phyloP scores from a whole-genome alignment of 2,329 filamentous ascomycete species.

The Raffaelea deltoideospora region DNA sequence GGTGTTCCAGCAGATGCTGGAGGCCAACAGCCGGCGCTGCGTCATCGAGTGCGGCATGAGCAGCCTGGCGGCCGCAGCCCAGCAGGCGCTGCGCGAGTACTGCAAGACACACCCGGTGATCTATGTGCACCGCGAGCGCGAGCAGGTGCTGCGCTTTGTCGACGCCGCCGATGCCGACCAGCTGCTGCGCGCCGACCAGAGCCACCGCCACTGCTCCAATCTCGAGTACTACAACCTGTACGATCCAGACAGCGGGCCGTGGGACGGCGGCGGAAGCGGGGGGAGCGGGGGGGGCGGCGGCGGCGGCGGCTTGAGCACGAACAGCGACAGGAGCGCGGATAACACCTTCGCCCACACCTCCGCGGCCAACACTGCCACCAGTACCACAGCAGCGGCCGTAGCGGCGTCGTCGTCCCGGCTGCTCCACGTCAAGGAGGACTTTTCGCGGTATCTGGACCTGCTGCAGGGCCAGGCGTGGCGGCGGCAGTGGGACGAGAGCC shows the following conservation, averaged over 20 bases:
- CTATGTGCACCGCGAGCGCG: constrained; percentile 50
- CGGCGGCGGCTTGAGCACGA: constrained; percentile 8
- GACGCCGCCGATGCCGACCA: constrained; percentile 36
- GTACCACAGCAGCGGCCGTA: too few relatives aligned
- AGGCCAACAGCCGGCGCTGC: constrained; percentile 40
- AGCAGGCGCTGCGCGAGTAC: constrained; percentile 42
- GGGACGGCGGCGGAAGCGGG: constrained; percentile 4
- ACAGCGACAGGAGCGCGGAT: too few relatives aligned
- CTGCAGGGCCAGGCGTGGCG: constrained; percentile 37
- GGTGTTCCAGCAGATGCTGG: constrained; percentile 45
- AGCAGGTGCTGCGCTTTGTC: constrained; percentile 44
- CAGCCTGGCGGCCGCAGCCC: constrained; percentile 45
- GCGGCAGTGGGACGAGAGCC: constrained; percentile 39
- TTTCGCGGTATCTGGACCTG: constrained; percentile 42
- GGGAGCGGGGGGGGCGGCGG: constrained; percentile 3
- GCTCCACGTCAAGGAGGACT: constrained; percentile 44
- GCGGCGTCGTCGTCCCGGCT: constrained; percentile 43
- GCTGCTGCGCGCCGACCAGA: constrained; percentile 37
- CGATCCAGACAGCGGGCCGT: constrained; percentile 19
- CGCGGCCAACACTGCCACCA: too few relatives aligned
- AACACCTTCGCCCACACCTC: too few relatives aligned
- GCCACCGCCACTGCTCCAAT: constrained; percentile 50
- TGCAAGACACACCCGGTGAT: constrained; percentile 52
- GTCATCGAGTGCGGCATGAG: constrained; percentile 57
- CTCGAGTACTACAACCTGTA: constrained; percentile 59